phyloP scores from a whole-genome alignment of 305 asterid species.

The Fraxinus baroniana region DNA sequence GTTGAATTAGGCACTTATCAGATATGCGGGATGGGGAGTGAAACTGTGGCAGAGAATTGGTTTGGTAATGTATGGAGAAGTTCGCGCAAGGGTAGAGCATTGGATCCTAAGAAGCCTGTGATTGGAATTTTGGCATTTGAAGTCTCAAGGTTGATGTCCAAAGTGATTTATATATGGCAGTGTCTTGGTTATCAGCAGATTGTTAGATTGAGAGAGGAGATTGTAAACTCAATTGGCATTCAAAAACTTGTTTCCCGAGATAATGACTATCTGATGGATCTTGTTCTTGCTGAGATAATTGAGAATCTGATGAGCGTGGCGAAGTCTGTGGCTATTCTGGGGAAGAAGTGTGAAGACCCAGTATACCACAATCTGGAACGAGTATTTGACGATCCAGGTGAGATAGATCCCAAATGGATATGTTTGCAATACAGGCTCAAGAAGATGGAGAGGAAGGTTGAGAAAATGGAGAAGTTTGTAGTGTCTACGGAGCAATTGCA shows the following conservation, averaged over 20 bases:
- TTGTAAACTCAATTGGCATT: slow-evolving; percentile 53
- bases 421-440: slow-evolving; percentile 57
- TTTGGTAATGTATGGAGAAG: slow-evolving; percentile 67
- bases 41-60: slow-evolving; percentile 53
- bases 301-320: slow-evolving; percentile 54
- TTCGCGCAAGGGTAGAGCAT: slow-evolving; percentile 50
- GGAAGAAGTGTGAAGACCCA: slow-evolving; percentile 68
- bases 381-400: slow-evolving; percentile 45
- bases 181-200: slow-evolving; percentile 52
- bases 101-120: slow-evolving; percentile 51
- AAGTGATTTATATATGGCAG: slow-evolving; percentile 66
- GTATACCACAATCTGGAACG: slow-evolving; percentile 53
- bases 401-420: slow-evolving; percentile 52
- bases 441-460: slow-evolving; percentile 83
- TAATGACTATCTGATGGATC: slow-evolving; percentile 58
- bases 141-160: slow-evolving; percentile 64
- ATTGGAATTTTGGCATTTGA: slow-evolving; percentile 74
- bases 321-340: slow-evolving; percentile 47
- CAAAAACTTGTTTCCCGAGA: slow-evolving; percentile 63
- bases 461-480: slow-evolving; percentile 84
- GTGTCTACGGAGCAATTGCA: slow-evolving; percentile 60
- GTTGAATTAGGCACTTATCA: slow-evolving; percentile 7
- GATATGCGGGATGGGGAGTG: slow-evolving; percentile 57
- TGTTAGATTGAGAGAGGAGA: slow-evolving; percentile 53
- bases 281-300: slow-evolving; percentile 62